phyloP scores from a whole-genome alignment of 108 stramenopile species.

The Fistulifera solaris region DNA sequence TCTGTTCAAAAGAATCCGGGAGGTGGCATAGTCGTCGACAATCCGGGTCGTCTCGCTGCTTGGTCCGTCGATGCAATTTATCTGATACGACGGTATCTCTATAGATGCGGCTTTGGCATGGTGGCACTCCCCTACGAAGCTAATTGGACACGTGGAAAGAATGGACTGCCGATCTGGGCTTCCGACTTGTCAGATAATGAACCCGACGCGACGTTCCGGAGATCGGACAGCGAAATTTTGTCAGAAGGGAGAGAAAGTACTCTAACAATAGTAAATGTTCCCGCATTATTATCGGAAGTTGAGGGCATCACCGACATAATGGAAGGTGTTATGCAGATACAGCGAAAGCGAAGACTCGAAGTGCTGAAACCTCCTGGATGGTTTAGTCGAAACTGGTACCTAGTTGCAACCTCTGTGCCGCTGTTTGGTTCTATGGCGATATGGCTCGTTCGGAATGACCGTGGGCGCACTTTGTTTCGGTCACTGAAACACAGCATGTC shows the following conservation, averaged over 20 bases:
- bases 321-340: conserved; percentile 58
- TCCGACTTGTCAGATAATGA: too few relatives aligned
- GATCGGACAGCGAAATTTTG: background rate
- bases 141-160: conserved; percentile 39
- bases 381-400: conserved; percentile 64
- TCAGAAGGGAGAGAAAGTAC: background rate
- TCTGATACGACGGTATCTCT: conserved; percentile 60
- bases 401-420: conserved; percentile 47
- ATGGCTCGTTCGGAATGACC: conserved; percentile 39
- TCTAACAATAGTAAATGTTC: conserved; percentile 49
- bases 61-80: conserved; percentile 80
- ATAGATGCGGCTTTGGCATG: conserved; percentile 44
- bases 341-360: conserved; percentile 52
- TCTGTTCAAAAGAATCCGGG: conserved; percentile 32
- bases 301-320: conserved; percentile 52
- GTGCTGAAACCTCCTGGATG: conserved; percentile 50
- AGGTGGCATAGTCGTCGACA: conserved; percentile 53
- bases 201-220: too few relatives aligned
- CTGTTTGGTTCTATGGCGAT: conserved; percentile 25
- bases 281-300: conserved; percentile 60
- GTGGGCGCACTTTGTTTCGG: conserved; percentile 24
- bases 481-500: conserved; percentile 23
- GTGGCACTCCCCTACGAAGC: conserved; percentile 40
- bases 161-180: conserved; percentile 28
- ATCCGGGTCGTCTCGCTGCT: conserved; percentile 48